A percentile compares a stretch with the other conserved stretches of the same genome.
phyloP scores from a whole-genome alignment of 2,329 filamentous ascomycete species.

The Sporothrix protearum region DNA sequence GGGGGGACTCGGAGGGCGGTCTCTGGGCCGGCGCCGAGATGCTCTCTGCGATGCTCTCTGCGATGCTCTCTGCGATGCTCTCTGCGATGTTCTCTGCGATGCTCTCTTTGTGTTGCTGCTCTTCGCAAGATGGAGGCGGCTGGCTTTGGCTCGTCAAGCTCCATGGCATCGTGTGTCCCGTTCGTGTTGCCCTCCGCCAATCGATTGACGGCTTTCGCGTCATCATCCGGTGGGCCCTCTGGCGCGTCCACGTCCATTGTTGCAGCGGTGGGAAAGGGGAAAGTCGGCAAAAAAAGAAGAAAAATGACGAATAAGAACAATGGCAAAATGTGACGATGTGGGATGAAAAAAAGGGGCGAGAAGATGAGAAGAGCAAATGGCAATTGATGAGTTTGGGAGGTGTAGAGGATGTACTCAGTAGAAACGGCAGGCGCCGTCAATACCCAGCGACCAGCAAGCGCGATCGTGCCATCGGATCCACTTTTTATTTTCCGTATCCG shows the following conservation, averaged over 20 bases:
- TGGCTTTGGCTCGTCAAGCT: neutral
- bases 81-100: too few relatives aligned
- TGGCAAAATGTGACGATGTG: slow-evolving; percentile 34
- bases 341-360: neutral
- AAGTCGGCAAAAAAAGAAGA: too few relatives aligned
- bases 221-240: neutral
- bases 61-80: too few relatives aligned
- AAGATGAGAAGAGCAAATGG: too few relatives aligned
- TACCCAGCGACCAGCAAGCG: neutral
- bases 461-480: neutral
- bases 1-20: neutral
- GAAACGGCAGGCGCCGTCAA: neutral
- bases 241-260: neutral
- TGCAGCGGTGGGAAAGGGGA: neutral
- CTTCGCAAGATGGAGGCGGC: too few relatives aligned
- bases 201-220: neutral
- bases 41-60: neutral
- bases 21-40: too few relatives aligned
- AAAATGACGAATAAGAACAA: slow-evolving; percentile 66
- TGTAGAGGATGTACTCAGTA: too few relatives aligned
- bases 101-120: neutral
- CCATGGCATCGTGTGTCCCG: neutral
- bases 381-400: too few relatives aligned
- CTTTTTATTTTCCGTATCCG: neutral
- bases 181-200: neutral